Evolutionary conservation across 495 filamentous ascomycete species (phyloP).

Genomic region (Oidiodendron maius): DNA sequence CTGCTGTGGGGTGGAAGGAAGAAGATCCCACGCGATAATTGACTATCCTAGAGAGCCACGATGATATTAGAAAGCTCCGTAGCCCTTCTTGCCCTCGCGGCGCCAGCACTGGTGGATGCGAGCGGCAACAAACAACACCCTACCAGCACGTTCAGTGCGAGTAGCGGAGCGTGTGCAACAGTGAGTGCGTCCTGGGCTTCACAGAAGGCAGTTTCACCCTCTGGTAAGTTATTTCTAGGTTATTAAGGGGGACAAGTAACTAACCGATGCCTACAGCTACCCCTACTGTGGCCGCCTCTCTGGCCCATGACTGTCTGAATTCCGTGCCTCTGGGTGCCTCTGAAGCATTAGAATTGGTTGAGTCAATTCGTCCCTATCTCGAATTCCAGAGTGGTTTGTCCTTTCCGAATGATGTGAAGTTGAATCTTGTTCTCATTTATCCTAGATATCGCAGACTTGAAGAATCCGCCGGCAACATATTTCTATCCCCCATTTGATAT

Average conservation of each 20-base stretch:
- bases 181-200: constrained; percentile 35
- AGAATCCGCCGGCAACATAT: constrained; percentile 36
- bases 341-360: constrained; percentile 32
- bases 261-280: constrained; percentile 6
- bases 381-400: constrained; percentile 36
- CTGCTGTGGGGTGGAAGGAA: too few species aligned
- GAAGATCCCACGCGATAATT: too few species aligned
- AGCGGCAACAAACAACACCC: constrained; percentile 20
- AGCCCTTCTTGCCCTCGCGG: constrained; percentile 2
- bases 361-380: constrained; percentile 34
- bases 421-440: not conserved
- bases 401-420: not conserved
- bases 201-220: constrained; percentile 21
- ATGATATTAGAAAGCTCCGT: not conserved
- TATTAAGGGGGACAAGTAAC: not conserved
- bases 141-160: constrained; percentile 20
- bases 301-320: constrained; percentile 39
- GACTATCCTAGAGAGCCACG: too few species aligned
- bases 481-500: constrained; percentile 39
- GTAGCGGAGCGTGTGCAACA: constrained; percentile 30
- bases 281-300: constrained; percentile 28
- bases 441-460: constrained; percentile 29
- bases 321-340: constrained; percentile 37
- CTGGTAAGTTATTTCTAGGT: constrained; percentile 18
- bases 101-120: constrained; percentile 7